Conservation (phyloP, 441 rosid species). For the Populus hybrid region DNA sequence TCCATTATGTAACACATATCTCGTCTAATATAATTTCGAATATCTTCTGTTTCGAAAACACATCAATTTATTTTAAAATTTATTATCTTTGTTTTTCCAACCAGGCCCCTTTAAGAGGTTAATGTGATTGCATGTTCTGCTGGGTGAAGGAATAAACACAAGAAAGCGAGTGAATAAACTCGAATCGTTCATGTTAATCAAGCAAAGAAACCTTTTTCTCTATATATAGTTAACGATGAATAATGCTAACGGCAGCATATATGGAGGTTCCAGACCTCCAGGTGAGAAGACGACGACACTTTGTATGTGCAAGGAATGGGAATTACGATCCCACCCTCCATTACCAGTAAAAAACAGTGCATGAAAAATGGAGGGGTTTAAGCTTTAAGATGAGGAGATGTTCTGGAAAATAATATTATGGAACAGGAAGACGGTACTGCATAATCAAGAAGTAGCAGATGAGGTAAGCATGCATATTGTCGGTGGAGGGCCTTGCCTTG, state of each 20-base stretch:
- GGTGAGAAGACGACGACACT: not conserved
- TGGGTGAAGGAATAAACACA: too few species aligned
- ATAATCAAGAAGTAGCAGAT: not conserved
- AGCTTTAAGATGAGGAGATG: not conserved
- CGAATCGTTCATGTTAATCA: not conserved
- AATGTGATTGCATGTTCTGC: too few species aligned
- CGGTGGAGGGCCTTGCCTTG: conserved; percentile 2
- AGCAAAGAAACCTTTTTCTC: not conserved
- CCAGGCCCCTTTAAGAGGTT: too few species aligned
- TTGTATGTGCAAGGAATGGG: not conserved
- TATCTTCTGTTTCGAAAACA: too few species aligned
- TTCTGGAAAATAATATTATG: not conserved
- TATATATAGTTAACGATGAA: too few species aligned
- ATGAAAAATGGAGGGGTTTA: not conserved
- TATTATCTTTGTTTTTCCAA: too few species aligned
- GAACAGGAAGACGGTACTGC: too few species aligned
- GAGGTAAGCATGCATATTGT: conserved; percentile 3
- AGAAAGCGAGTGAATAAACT: too few species aligned
- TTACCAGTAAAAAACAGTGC: not conserved
- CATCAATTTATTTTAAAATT: too few species aligned
- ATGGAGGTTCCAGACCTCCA: not conserved
- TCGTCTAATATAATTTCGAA: too few species aligned
- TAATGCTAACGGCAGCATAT: not conserved
- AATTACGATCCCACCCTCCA: conserved; percentile 7
- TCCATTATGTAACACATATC: too few species aligned